These are phyloP conservation scores for Tricholoma flavovirens DNA, from an alignment of 768 basidiomycete species.

Conservation along the genomic window DNA sequence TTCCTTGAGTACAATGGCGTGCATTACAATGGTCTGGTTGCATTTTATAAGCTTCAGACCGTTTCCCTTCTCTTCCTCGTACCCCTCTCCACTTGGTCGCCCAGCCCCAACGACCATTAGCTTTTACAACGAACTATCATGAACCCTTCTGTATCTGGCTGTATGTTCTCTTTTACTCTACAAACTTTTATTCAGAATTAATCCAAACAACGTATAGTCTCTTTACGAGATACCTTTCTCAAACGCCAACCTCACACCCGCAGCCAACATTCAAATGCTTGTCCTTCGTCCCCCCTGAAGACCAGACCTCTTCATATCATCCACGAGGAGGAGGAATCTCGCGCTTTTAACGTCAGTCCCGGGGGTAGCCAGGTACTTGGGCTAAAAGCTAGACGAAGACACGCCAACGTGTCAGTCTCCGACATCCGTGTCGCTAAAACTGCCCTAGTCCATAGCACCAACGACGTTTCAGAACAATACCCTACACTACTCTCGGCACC, in stretches of 20 bases:
- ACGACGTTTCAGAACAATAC: constrained; percentile 17
- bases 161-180: constrained; percentile 17
- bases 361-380: constrained; percentile 3
- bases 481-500: constrained; percentile 17
- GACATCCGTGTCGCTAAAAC: constrained; percentile 25
- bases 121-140: constrained; percentile 15
- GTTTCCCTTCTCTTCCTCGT: constrained; percentile 7
- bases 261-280: constrained; percentile 7
- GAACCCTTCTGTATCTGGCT: constrained; percentile 22
- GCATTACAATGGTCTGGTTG: constrained; percentile 6
- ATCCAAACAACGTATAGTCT: constrained; percentile 16
- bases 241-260: constrained; percentile 26
- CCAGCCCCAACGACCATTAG: no score
- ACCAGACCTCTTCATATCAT: constrained; percentile 25
- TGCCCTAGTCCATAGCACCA: constrained; percentile 14
- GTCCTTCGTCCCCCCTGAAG: constrained; percentile 13
- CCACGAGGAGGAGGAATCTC: constrained; percentile 27
- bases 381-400: constrained; percentile 19
- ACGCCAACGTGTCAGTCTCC: constrained; percentile 23
- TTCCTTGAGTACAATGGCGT: constrained; percentile 13
- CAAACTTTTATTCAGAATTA: background rate
- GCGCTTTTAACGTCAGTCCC: constrained; percentile 8
- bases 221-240: constrained; percentile 27
- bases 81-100: constrained; percentile 9
- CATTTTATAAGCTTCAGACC: constrained; percentile 15